These are phyloP conservation scores for Castanea crenata DNA, from an alignment of 306 rosid genomes.

Conservation along the genomic window DNA sequence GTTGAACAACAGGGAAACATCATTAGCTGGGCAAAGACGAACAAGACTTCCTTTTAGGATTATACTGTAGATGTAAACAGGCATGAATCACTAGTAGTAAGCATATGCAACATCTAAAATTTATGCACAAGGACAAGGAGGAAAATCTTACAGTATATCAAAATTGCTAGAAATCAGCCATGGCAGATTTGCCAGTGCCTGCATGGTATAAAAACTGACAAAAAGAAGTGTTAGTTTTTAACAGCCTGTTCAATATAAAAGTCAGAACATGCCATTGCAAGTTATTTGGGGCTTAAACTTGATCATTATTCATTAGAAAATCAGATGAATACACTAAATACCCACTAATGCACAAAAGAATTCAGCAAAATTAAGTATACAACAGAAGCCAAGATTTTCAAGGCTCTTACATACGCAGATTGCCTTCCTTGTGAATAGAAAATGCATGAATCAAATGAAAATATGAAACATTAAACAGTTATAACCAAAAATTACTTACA, in stretches of 20 bases:
- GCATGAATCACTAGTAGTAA: neutral
- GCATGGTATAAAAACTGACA: slow-evolving; percentile 7
- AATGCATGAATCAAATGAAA: neutral
- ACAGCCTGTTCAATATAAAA: neutral
- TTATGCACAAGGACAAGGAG: neutral
- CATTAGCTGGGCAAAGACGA: neutral
- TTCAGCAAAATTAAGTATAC: neutral
- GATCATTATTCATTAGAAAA: neutral
- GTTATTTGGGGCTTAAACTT: neutral
- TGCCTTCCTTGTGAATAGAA: neutral
- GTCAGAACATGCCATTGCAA: neutral
- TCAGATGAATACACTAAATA: neutral
- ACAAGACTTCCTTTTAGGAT: neutral
- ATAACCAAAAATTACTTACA: slow-evolving; percentile 8
- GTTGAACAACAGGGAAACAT: neutral
- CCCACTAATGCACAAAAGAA: neutral
- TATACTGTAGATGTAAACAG: neutral
- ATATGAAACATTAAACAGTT: neutral
- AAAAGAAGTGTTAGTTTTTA: neutral
- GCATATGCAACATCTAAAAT: neutral
- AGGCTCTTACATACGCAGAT: neutral
- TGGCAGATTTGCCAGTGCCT: neutral
- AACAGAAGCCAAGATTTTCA: neutral
- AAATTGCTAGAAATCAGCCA: slow-evolving; percentile 2
- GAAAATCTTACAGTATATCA: slow-evolving; percentile 13